Percentiles rank a stretch among this genome's conserved stretches.
Conservation (phyloP, 2,329 filamentous ascomycete species). For the Colletotrichum liaoningense region DNA sequence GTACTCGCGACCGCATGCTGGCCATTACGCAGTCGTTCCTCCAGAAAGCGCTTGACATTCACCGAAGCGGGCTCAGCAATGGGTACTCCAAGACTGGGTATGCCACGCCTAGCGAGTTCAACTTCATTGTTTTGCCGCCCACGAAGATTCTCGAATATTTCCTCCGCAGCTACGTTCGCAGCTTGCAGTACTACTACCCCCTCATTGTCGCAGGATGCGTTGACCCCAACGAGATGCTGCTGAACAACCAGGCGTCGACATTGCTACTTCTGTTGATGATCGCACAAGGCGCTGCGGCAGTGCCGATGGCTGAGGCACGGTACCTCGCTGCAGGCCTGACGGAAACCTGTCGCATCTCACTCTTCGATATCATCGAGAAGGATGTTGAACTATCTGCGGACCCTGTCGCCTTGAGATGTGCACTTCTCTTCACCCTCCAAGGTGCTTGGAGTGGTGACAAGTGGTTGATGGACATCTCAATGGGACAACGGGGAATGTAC, state of each 20-base stretch:
- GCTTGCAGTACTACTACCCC: constrained; percentile 74
- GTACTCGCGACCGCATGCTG: constrained; percentile 75
- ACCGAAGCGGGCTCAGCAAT: constrained; percentile 63
- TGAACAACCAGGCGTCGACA: constrained; percentile 74
- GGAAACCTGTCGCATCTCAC: constrained; percentile 77
- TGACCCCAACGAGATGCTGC: constrained; percentile 75
- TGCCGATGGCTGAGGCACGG: constrained; percentile 72
- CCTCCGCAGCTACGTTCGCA: constrained; percentile 73
- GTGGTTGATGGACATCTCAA: constrained; percentile 82
- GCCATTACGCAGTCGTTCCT: constrained; percentile 78
- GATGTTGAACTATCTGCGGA: constrained; percentile 76
- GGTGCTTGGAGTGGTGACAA: constrained; percentile 81
- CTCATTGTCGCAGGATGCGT: constrained; percentile 69
- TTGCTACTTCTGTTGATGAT: constrained; percentile 78
- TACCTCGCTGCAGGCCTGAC: constrained; percentile 75
- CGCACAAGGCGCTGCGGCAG: constrained; percentile 75
- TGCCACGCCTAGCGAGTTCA: constrained; percentile 62
- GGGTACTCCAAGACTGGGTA: constrained; percentile 54
- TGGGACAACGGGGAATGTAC: constrained; percentile 81
- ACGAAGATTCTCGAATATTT: constrained; percentile 76
- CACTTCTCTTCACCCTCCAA: constrained; percentile 74
- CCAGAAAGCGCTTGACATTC: constrained; percentile 77
- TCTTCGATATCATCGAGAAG: constrained; percentile 79
- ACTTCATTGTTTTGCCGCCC: constrained; percentile 75
- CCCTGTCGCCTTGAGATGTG: constrained; percentile 72